Evolutionary conservation across 768 basidiomycete genomes (phyloP).

Genomic region (Lentinula sp.): DNA sequence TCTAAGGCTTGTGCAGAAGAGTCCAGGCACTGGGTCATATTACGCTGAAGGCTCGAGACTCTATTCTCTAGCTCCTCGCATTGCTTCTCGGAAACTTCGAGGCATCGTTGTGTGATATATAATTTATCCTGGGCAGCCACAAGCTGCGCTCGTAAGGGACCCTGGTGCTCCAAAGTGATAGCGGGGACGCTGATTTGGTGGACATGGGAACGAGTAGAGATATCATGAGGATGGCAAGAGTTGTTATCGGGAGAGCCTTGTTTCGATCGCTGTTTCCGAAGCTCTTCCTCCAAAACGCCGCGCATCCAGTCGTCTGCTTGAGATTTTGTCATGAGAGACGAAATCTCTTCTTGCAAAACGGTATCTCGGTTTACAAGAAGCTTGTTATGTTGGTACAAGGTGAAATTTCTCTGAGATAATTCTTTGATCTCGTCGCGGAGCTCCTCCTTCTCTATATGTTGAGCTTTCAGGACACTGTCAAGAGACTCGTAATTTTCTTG

Average conservation of each 20-base stretch:
- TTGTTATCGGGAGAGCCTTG: not conserved
- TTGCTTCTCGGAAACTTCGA: constrained; percentile 13
- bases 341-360: constrained; percentile 17
- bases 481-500: constrained; percentile 14
- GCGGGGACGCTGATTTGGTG: constrained; percentile 1
- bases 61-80: constrained; percentile 12
- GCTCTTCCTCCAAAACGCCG: constrained; percentile 14
- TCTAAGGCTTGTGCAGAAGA: constrained; percentile 19
- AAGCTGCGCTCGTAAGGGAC: constrained; percentile 15
- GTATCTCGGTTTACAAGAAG: constrained; percentile 18
- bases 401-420: constrained; percentile 15
- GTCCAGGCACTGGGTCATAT: constrained; percentile 17
- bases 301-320: constrained; percentile 19
- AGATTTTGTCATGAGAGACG: constrained; percentile 16
- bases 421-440: constrained; percentile 14
- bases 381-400: constrained; percentile 20
- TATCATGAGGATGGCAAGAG: not conserved
- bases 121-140: constrained; percentile 17
- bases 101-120: constrained; percentile 13
- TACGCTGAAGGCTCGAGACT: constrained; percentile 13
- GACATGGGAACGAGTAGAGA: not conserved
- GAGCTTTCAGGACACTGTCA: constrained; percentile 13
- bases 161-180: constrained; percentile 14
- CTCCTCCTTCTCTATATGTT: constrained; percentile 12
- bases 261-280: constrained; percentile 3